Conservation (phyloP, 768 basidiomycete species). For the Exidia glandulosa region DNA sequence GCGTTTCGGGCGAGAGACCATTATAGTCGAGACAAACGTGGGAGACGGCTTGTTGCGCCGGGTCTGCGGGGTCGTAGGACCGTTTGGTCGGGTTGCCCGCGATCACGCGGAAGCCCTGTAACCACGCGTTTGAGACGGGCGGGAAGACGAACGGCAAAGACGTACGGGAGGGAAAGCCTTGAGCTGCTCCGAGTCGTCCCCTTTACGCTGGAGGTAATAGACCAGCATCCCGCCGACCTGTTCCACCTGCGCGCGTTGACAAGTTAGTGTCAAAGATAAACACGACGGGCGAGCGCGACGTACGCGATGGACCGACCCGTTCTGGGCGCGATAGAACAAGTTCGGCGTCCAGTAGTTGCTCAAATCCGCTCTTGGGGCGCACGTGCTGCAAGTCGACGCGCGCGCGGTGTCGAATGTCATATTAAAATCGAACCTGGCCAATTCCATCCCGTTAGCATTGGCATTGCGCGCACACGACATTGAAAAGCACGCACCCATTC, state of each 20-base stretch:
- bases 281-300: not conserved
- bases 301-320: not conserved
- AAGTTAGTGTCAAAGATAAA: not conserved
- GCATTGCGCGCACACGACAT: not conserved
- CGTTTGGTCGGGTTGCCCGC: slow-evolving; percentile 36
- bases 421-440: not conserved
- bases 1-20: slow-evolving; percentile 9
- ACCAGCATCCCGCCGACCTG: not conserved
- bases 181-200: not conserved
- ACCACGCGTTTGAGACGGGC: not conserved
- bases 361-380: not conserved
- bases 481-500: not conserved
- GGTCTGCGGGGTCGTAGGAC: slow-evolving; percentile 31
- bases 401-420: not conserved
- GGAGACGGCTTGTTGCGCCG: slow-evolving; percentile 26
- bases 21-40: slow-evolving; percentile 34
- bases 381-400: not conserved
- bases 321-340: not conserved
- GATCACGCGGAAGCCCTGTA: slow-evolving; percentile 22
- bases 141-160: not conserved
- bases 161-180: not conserved
- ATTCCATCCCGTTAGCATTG: not conserved
- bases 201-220: not conserved
- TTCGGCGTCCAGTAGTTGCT: not conserved
- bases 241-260: not conserved